Percentiles rank a stretch among this genome's conserved stretches.
Conservation (phyloP, 2,329 filamentous ascomycete species). For the Akanthomyces lecanii region DNA sequence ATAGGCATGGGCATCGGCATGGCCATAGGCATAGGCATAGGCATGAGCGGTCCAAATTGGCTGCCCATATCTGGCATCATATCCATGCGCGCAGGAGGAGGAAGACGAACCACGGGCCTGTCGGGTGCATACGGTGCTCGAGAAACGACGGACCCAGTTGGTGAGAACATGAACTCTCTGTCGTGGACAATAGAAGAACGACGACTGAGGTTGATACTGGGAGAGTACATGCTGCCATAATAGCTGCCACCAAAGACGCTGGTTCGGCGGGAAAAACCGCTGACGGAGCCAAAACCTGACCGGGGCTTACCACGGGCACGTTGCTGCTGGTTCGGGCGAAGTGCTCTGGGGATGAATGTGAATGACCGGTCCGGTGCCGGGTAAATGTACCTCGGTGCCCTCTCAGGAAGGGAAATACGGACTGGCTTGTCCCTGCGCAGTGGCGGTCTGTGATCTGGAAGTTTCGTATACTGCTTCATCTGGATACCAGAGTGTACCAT, state of each 20-base stretch:
- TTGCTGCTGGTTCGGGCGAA: constrained; percentile 91
- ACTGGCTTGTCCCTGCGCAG: constrained; percentile 95
- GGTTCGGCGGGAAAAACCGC: constrained; percentile 70
- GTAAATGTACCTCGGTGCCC: constrained; percentile 82
- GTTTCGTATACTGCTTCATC: constrained; percentile 85
- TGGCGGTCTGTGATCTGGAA: constrained; percentile 91
- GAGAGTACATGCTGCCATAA: constrained; percentile 76
- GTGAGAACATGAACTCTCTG: constrained; percentile 73
- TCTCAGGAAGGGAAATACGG: constrained; percentile 80
- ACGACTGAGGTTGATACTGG: constrained; percentile 82
- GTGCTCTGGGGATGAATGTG: constrained; percentile 92
- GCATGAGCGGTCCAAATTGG: constrained; percentile 13
- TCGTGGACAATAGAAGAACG: constrained; percentile 70
- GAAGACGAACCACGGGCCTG: constrained; percentile 78
- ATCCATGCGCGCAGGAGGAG: constrained; percentile 51
- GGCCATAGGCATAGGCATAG: background rate
- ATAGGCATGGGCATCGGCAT: constrained; percentile 6
- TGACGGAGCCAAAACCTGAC: constrained; percentile 64
- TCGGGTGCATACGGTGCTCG: constrained; percentile 58
- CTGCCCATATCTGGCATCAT: constrained; percentile 13
- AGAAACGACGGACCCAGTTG: constrained; percentile 72
- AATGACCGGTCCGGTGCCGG: constrained; percentile 88
- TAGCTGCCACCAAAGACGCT: constrained; percentile 67
- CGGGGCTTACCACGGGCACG: constrained; percentile 66
- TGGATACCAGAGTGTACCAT: constrained; percentile 70